Base-by-base conservation (phyloP, 108 stramenopile genomes). In the Skeletonema menzelii region DNA sequence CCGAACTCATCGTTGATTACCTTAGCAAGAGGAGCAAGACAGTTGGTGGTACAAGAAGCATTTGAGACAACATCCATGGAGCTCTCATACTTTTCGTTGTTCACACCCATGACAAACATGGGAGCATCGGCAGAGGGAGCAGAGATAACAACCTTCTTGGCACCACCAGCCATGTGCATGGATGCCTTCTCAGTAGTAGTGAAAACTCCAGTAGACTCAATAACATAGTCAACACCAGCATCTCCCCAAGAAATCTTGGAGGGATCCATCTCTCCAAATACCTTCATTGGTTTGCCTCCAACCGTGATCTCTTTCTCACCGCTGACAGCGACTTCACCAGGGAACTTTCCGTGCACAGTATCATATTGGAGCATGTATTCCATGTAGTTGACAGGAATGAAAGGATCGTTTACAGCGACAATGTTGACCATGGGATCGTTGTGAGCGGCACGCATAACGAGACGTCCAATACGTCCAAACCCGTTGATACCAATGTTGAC, bases 21-120 rank as follows among this genome's bases (percentile, higher is more conserved):
- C 95, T 99, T 99, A 84, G 97, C 97, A 34, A 99, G 80, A 28
- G 97, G 98, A 38, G 97, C 98, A 53, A 99, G 87, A 79, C 98
- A 98, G 91, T 99, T 99, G 86, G 98, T 99, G 56, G 98, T 99
- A 77, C 98, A 99, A 22, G 92, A 94, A n/a, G 98, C 98, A 73
- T 99, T 99, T 72, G 97, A 98, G n/a, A 99, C 96, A 66, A 99
- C 81, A 81, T 95, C 82, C 98, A 97, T 96, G 83, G 85, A 87
- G 22, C 80, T 55, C 5, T 91, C 88, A 83, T 98, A 99, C 76
- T 84, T 76, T 17, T 92, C 90, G 22, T 88, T 72, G 86, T 99
- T 99, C 49, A 99, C 98, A 56, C 98, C 98, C 91, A 97, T 91
- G 37, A 99, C 98, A 63, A 98, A 98, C 98, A 98, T 99, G 73